Evolutionary conservation across 495 filamentous ascomycete genomes (phyloP), one percentile per base, ranked within the genome.

Genomic region (Durotheca rogersii): DNA sequence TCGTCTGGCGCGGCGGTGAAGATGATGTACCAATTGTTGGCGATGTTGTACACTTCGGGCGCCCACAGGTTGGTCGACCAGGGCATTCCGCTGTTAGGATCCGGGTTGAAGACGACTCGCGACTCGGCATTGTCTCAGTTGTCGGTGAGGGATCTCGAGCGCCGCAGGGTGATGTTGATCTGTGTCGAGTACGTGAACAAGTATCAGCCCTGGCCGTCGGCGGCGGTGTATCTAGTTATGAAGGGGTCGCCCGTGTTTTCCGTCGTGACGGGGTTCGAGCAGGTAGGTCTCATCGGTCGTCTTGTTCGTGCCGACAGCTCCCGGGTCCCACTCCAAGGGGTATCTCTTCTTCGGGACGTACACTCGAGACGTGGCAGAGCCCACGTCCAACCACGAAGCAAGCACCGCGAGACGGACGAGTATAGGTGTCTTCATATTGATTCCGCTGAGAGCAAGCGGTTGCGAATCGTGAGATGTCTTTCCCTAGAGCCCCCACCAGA

Each of bases 41-140:
- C 57, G 10, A 79, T 66, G 11, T 67, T 59, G 48, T 79, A 74
- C 7, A 79, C 61, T 51, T 79, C 75, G 9, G 73, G 73, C 14
- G 74, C 72, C 75, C 74, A 77, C 1, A 76, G 35, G 37, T 73
- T 67, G n/a, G 65, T 72, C 10, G 70, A 69, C 64, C 71, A 74
- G 14, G 69, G 67, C 21, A 62, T 53, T 30, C 67, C 70, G 35
- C 56, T 58, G 0, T 64, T 64, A 6, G 68, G 66, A 25, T 64
- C 49, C 12, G 62, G 62, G 10, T 62, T 62, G 39, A 76, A 73
- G 27, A 72, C 55, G 35, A 64, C 47, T 32, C 67, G 68, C 16
- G 43, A 53, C 20, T 75, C 73, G n/a, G 69, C 68, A 53, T 64
- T 61, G 21, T 73, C 71, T 71, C 69, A 76, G 36, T 78, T 63